These are phyloP conservation scores for Xerocomus tenax DNA, from an alignment of 1,284 basidiomycete species.

Conservation along the genomic window DNA sequence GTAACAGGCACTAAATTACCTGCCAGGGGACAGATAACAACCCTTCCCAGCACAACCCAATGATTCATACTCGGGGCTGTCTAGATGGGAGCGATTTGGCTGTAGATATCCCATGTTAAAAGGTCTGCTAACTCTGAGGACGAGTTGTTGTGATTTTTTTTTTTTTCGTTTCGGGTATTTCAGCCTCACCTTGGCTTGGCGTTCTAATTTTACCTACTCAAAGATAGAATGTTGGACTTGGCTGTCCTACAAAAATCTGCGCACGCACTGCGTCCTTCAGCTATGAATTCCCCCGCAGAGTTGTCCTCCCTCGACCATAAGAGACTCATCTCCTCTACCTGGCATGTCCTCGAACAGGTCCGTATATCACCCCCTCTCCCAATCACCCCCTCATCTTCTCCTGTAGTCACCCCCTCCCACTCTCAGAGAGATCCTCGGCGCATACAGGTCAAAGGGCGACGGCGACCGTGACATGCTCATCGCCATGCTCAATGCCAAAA, in stretches of 20 bases:
- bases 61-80: not conserved
- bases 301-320: conserved; percentile 24
- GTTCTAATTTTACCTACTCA: conserved; percentile 32
- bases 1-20: conserved; percentile 23
- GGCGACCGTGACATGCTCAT: conserved; percentile 85
- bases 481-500: conserved; percentile 81
- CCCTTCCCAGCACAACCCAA: not conserved
- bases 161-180: conserved; percentile 24
- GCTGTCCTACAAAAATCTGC: conserved; percentile 34
- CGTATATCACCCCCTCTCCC: not conserved
- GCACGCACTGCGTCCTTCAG: conserved; percentile 15
- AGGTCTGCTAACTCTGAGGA: not conserved
- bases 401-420: conserved; percentile 63
- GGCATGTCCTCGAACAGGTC: conserved; percentile 45
- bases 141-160: not conserved
- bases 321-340: conserved; percentile 36
- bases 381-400: conserved; percentile 12
- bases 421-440: conserved; percentile 74
- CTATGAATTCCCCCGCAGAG: conserved; percentile 26
- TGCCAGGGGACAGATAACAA: not conserved
- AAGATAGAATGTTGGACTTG: conserved; percentile 36
- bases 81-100: not conserved
- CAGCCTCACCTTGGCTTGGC: conserved; percentile 35
- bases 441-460: conserved; percentile 75
- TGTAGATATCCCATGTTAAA: not conserved